Evolutionary conservation across 805 yeast species (phyloP).

Genomic region (Blastobotrys parvus): DNA sequence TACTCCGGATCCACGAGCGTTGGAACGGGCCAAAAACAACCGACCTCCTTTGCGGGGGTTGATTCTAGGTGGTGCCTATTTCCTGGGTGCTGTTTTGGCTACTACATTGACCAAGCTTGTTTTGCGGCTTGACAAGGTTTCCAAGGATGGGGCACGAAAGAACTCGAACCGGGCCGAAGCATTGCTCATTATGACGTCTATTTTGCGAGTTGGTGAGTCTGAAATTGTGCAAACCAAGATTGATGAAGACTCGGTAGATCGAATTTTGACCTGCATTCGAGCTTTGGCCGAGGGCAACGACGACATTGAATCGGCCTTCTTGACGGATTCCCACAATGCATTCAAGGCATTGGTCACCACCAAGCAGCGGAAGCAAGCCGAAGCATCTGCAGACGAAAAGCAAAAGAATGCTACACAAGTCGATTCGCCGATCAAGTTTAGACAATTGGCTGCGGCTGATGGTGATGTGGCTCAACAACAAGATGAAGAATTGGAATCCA

Average conservation of each 20-base stretch:
- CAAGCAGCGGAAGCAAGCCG: slow-evolving; percentile 51
- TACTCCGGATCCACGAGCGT: slow-evolving; percentile 22
- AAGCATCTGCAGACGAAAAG: slow-evolving; percentile 46
- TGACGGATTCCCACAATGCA: slow-evolving; percentile 82
- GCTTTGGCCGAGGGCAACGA: slow-evolving; percentile 47
- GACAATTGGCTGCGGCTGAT: slow-evolving; percentile 57
- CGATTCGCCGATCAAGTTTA: slow-evolving; percentile 69
- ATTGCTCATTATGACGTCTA: slow-evolving; percentile 82
- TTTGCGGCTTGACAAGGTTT: slow-evolving; percentile 56
- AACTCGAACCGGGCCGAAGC: slow-evolving; percentile 95
- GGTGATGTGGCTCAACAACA: slow-evolving; percentile 39
- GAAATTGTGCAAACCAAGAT: slow-evolving; percentile 60
- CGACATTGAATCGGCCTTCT: slow-evolving; percentile 54
- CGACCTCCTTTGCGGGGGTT: slow-evolving; percentile 72
- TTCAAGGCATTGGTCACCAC: slow-evolving; percentile 60
- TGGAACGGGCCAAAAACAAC: slow-evolving; percentile 29
- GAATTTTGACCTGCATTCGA: slow-evolving; percentile 80
- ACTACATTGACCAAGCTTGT: slow-evolving; percentile 84
- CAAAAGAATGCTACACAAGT: slow-evolving; percentile 63
- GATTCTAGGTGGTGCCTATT: slow-evolving; percentile 80
- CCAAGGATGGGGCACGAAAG: slow-evolving; percentile 42
- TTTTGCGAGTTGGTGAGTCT: slow-evolving; percentile 80
- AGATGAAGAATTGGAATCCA: slow-evolving; percentile 42
- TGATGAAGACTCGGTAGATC: slow-evolving; percentile 95
- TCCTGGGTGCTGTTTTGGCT: slow-evolving; percentile 79